Evolutionary conservation across 208 protist species (phyloP).

Genomic region (Borovskyia barvae): DNA sequence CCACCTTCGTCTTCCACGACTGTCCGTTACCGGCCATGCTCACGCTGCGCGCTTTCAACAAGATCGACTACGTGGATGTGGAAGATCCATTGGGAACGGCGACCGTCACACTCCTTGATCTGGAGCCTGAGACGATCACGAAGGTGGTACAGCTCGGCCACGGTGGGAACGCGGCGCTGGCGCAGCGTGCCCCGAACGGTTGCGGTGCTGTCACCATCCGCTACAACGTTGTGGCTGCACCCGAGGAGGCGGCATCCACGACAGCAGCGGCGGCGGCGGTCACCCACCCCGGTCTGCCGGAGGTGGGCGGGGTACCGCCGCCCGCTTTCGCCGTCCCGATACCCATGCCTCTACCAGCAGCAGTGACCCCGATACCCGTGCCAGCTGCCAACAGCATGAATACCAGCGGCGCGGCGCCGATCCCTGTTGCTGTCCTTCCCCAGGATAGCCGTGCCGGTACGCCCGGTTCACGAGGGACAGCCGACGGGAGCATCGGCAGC

Average conservation of each 20-base stretch:
- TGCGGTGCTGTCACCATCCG: constrained; percentile 55
- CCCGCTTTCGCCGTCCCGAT: constrained; percentile 5
- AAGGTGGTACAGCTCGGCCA: constrained; percentile 58
- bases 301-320: constrained; percentile 11
- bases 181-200: constrained; percentile 43
- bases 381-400: constrained; percentile 27
- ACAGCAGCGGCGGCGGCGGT: background rate
- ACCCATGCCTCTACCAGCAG: background rate
- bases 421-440: constrained; percentile 14
- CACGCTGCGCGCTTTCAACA: constrained; percentile 62
- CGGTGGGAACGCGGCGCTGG: constrained; percentile 57
- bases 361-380: constrained; percentile 22
- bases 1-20: constrained; percentile 52
- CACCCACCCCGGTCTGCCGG: background rate
- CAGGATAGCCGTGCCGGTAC: constrained; percentile 9
- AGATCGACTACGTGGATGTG: constrained; percentile 42
- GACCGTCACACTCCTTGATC: constrained; percentile 66
- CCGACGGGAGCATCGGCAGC: background rate
- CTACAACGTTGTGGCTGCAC: constrained; percentile 42
- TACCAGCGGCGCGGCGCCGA: constrained; percentile 6
- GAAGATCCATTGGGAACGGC: constrained; percentile 71
- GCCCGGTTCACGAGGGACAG: background rate
- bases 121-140: constrained; percentile 22
- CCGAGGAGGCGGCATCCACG: background rate
- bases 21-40: constrained; percentile 69